Base-by-base conservation (phyloP, 768 basidiomycete genomes). In the Tylopilus sp. region DNA sequence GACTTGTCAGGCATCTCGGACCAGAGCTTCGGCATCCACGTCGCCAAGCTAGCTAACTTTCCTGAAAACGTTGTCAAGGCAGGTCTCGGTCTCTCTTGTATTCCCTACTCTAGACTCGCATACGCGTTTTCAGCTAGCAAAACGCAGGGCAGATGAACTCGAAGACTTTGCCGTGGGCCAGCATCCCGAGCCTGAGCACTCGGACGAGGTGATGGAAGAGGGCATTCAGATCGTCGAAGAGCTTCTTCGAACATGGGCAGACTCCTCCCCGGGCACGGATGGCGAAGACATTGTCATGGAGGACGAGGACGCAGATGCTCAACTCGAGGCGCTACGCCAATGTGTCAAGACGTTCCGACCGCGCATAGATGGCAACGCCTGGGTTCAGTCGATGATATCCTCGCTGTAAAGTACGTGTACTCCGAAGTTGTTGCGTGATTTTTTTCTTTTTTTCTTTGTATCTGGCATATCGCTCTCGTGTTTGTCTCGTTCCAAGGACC, bases 1-100 rank as follows among this genome's bases (percentile, higher is more conserved):
- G 48, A 17, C 22, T 33, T 12, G 4, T 5, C 51, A 91, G 91
- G 92, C 13, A 79, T 97, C 20, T 93, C 91, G 40, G 95, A 98
- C 65, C 95, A 98, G 69, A 95, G 92, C 65, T 98, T 98, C 63
- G 97, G 95, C 69, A 98, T 99, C 25, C 94, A 98, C 60, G 97
- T 99, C 15, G 97, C 97, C 0, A 80, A 93, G 65, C 75, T 98
- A n/a, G 95, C 95, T 4, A 95, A 98, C 69, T 99, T 99, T 70
- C 97, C 97, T 0, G 90, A 95, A 53, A 88, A 84, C 57, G 95
- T 98, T 11, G 81, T 98, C 53, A 91, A 88, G 76, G 88, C 90
- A 44, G 51, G 75, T 55, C 3, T 30, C 7, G 4, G 2, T 31
- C 30, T 31, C 15, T 31, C n/a, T 1, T 28, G 4, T 4, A 21